Percentiles rank a stretch among this genome's conserved stretches.
phyloP scores from a whole-genome alignment of 1,139 yeast genomes.

The Diutina ranongensis region DNA sequence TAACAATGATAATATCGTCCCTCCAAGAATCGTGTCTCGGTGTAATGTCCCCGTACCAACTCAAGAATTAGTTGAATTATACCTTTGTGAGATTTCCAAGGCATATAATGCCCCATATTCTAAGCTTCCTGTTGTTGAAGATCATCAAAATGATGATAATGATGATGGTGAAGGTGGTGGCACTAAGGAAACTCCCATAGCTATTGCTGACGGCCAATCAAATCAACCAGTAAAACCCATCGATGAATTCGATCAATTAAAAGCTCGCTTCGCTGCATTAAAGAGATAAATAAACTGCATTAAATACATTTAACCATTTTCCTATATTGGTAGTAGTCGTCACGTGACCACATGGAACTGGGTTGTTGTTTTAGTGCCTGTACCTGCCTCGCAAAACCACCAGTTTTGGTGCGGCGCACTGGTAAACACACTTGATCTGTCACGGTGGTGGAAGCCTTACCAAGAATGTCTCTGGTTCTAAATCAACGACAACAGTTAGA shows the following conservation, averaged over 20 bases:
- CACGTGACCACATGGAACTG: too few species aligned
- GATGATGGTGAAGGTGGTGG: slow-evolving; percentile 13
- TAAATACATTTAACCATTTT: too few species aligned
- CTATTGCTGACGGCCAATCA: slow-evolving; percentile 7
- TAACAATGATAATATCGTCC: slow-evolving; percentile 39
- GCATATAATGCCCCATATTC: slow-evolving; percentile 73
- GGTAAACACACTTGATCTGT: background rate
- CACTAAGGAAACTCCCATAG: slow-evolving; percentile 12
- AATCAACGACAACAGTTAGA: slow-evolving; percentile 41
- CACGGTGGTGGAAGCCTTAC: too few species aligned
- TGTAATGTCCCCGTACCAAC: slow-evolving; percentile 62
- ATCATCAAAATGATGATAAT: slow-evolving; percentile 12
- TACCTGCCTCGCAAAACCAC: background rate
- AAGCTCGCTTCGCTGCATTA: slow-evolving; percentile 36
- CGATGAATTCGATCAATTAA: slow-evolving; percentile 28
- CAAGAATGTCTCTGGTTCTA: slow-evolving; percentile 15
- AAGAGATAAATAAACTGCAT: slow-evolving; percentile 18
- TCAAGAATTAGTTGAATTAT: slow-evolving; percentile 52
- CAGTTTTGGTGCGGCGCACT: background rate
- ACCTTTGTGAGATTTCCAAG: slow-evolving; percentile 68
- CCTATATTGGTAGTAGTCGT: too few species aligned
- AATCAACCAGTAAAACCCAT: background rate
- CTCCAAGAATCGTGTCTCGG: slow-evolving; percentile 52
- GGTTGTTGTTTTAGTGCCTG: too few species aligned
- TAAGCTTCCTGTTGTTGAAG: slow-evolving; percentile 31